Conservation (phyloP, 164 flowering plant species). For the Cinnamomum chago region DNA sequence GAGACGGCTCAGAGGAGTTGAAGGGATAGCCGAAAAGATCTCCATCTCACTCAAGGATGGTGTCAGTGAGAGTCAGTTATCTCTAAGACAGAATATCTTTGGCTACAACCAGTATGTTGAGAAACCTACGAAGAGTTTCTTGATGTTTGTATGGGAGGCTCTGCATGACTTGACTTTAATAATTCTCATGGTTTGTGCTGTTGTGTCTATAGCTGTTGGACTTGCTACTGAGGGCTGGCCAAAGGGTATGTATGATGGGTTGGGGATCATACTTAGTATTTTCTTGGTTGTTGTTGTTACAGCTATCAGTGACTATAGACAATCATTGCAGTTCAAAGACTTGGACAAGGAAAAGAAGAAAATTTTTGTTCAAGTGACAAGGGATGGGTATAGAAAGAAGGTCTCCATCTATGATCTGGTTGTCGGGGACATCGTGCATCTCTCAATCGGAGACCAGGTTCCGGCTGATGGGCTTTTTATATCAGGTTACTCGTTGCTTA, state of each 20-base stretch:
- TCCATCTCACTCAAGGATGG: constrained; percentile 31
- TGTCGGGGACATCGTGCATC: constrained; percentile 46
- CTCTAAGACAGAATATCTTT: constrained; percentile 29
- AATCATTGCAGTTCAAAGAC: constrained; percentile 44
- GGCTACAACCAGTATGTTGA: constrained; percentile 39
- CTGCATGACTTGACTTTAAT: constrained; percentile 46
- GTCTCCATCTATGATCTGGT: constrained; percentile 44
- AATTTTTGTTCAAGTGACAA: constrained; percentile 36
- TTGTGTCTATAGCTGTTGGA: constrained; percentile 44
- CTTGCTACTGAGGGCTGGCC: constrained; percentile 48
- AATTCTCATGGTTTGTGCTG: constrained; percentile 45
- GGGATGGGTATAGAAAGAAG: constrained; percentile 44
- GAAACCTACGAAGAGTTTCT: constrained; percentile 40
- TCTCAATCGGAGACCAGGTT: constrained; percentile 43
- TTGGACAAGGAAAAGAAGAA: constrained; percentile 49
- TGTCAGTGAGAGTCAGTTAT: constrained; percentile 20
- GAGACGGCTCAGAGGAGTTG: constrained; percentile 25
- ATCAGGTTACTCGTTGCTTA: constrained; percentile 35
- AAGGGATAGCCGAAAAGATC: constrained; percentile 34
- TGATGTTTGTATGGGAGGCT: constrained; percentile 49
- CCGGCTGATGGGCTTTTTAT: constrained; percentile 50
- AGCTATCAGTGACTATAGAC: constrained; percentile 46
- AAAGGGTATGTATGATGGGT: constrained; percentile 46
- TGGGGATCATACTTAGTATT: constrained; percentile 43
- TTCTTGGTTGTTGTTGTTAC: constrained; percentile 45